phyloP scores from a whole-genome alignment of 1,139 yeast genomes.

The Candida glucosophila region DNA sequence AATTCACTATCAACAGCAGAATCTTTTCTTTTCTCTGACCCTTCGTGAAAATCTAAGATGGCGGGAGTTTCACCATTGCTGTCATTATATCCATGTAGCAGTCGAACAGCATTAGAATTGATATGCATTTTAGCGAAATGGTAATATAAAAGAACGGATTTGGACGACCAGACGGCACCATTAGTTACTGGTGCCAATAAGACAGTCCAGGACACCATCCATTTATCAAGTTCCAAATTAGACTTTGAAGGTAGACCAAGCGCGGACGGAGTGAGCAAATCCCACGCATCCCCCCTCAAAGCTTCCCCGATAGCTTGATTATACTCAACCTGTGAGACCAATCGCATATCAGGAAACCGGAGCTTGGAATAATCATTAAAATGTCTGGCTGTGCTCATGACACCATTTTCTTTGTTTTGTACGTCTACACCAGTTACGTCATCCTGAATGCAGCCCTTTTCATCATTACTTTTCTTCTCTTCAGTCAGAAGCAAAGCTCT shows the following conservation, averaged over 20 bases:
- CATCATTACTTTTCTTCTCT: too few species aligned
- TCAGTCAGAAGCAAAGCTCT: slow-evolving; percentile 21
- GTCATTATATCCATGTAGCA: slow-evolving; percentile 20
- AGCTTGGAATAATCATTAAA: too few species aligned
- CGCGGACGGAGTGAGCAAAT: slow-evolving; percentile 46
- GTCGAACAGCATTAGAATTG: slow-evolving; percentile 48
- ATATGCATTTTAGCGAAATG: slow-evolving; percentile 73
- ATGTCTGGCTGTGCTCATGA: neutral
- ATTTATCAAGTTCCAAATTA: slow-evolving; percentile 59
- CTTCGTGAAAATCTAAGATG: too few species aligned
- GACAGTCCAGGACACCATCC: slow-evolving; percentile 82
- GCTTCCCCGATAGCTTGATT: slow-evolving; percentile 58
- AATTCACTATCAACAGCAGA: too few species aligned
- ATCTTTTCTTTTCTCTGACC: too few species aligned
- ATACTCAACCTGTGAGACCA: slow-evolving; percentile 68
- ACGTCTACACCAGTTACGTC: neutral
- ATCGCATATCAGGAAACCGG: slow-evolving; percentile 33
- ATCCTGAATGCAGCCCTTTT: slow-evolving; percentile 1
- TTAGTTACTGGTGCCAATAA: slow-evolving; percentile 50
- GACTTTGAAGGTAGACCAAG: slow-evolving; percentile 64
- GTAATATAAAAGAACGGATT: slow-evolving; percentile 61
- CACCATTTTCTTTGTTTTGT: slow-evolving; percentile 1
- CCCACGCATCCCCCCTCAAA: slow-evolving; percentile 57
- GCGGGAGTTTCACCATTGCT: too few species aligned
- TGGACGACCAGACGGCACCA: slow-evolving; percentile 63